Percentiles rank a stretch among this genome's conserved stretches.
phyloP scores from a whole-genome alignment of 192 early-diverging fungal genomes.

The Coemansia sp. region DNA sequence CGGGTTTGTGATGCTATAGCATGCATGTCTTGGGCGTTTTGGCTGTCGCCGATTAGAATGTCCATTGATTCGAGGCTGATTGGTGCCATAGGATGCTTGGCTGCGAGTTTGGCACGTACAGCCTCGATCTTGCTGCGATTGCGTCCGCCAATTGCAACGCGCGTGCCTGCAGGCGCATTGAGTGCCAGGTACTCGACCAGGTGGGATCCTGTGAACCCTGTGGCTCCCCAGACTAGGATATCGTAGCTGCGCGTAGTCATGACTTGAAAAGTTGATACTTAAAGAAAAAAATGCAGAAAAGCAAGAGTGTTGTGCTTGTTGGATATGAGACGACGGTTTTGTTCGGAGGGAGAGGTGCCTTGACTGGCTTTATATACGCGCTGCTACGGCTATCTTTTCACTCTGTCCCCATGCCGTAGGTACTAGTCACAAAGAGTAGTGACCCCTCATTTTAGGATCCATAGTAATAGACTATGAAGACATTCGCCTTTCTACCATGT shows the following conservation, averaged over 20 bases:
- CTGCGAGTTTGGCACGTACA: constrained; percentile 55
- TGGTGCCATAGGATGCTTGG: constrained; percentile 39
- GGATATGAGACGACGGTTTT: neutral
- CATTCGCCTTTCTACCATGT: neutral
- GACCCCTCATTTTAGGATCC: neutral
- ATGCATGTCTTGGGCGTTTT: constrained; percentile 60
- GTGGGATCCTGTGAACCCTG: constrained; percentile 78
- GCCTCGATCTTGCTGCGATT: constrained; percentile 64
- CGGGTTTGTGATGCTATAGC: constrained; percentile 60
- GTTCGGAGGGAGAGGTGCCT: neutral
- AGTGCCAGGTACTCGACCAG: constrained; percentile 66
- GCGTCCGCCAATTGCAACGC: constrained; percentile 81
- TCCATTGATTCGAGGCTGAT: constrained; percentile 40
- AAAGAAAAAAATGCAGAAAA: neutral
- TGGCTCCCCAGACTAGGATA: constrained; percentile 70
- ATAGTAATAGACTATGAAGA: neutral
- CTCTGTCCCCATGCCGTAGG: neutral
- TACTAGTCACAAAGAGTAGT: neutral
- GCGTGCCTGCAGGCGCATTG: constrained; percentile 53
- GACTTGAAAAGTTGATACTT: neutral
- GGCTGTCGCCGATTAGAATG: constrained; percentile 69
- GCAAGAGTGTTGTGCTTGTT: neutral
- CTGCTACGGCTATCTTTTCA: neutral
- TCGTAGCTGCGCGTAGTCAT: constrained; percentile 59
- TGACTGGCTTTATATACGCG: neutral